Evolutionary conservation across 176 grass and related monocot species (phyloP).

Genomic region (Triticum aestivum): DNA sequence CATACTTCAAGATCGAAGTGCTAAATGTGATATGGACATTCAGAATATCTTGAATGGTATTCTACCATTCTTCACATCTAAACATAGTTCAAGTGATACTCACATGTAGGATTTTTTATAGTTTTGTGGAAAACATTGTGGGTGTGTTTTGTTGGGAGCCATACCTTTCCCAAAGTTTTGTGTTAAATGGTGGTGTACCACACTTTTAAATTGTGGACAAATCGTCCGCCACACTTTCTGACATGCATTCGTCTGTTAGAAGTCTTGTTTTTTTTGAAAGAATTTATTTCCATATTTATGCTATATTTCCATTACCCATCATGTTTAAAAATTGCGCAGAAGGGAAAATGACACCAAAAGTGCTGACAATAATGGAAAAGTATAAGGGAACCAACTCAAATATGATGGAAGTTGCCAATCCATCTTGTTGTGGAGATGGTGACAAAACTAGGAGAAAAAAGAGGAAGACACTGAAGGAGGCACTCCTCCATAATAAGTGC

Average conservation of each 20-base stretch:
- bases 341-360: constrained; percentile 29
- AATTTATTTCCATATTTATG: background rate
- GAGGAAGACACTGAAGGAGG: constrained; percentile 37
- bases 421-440: constrained; percentile 33
- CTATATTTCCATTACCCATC: background rate
- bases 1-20: constrained; percentile 37
- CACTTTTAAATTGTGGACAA: background rate
- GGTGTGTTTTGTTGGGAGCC: background rate
- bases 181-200: background rate
- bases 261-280: background rate
- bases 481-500: constrained; percentile 31
- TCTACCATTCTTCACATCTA: background rate
- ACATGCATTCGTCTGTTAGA: background rate
- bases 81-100: background rate
- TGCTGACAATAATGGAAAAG: constrained; percentile 28
- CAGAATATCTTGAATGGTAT: constrained; percentile 37
- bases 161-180: background rate
- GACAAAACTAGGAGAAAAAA: constrained; percentile 1
- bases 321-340: constrained; percentile 33
- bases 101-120: background rate
- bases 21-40: constrained; percentile 50
- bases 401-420: background rate
- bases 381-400: constrained; percentile 21
- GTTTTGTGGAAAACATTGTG: background rate
- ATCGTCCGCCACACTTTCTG: background rate